phyloP scores from a whole-genome alignment of 1,284 basidiomycete genomes.

The Naganishia liquefaciens region DNA sequence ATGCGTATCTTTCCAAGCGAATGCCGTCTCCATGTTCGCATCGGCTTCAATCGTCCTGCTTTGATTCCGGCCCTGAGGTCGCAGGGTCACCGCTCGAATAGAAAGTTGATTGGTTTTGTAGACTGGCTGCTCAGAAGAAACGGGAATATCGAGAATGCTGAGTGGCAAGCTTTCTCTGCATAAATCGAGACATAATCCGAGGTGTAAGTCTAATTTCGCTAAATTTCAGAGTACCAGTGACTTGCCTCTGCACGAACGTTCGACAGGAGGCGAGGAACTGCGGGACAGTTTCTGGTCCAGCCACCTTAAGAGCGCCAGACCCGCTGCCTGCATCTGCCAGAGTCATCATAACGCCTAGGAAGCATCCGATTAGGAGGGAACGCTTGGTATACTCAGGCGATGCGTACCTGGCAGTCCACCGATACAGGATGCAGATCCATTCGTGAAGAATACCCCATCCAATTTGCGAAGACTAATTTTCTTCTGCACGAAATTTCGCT shows the following conservation, averaged over 20 bases:
- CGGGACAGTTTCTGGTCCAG: conserved; percentile 70
- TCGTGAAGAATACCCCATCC: conserved; percentile 71
- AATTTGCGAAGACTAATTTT: conserved; percentile 65
- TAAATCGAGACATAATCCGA: conserved; percentile 29
- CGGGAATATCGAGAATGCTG: conserved; percentile 24
- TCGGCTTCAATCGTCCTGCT: conserved; percentile 3
- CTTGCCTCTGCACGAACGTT: conserved; percentile 41
- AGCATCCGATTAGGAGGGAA: conserved; percentile 10
- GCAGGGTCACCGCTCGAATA: conserved; percentile 9
- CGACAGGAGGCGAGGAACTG: conserved; percentile 69
- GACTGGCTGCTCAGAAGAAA: conserved; percentile 3
- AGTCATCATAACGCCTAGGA: conserved; percentile 74
- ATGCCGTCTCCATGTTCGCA: conserved; percentile 16
- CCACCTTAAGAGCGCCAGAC: conserved; percentile 58
- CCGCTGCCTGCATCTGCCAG: conserved; percentile 69
- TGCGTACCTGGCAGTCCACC: conserved; percentile 71
- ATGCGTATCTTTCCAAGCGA: conserved; percentile 25
- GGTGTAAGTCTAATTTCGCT: conserved; percentile 40
- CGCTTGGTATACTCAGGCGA: too few relatives aligned
- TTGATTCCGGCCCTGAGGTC: conserved; percentile 6
- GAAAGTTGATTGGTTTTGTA: conserved; percentile 16
- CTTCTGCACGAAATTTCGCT: conserved; percentile 70
- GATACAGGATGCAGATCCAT: conserved; percentile 62
- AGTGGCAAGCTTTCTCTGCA: conserved; percentile 31
- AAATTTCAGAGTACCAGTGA: conserved; percentile 31